Evolutionary conservation across 2,329 filamentous ascomycete genomes (phyloP).

Genomic region (Escovopsis weberi): DNA sequence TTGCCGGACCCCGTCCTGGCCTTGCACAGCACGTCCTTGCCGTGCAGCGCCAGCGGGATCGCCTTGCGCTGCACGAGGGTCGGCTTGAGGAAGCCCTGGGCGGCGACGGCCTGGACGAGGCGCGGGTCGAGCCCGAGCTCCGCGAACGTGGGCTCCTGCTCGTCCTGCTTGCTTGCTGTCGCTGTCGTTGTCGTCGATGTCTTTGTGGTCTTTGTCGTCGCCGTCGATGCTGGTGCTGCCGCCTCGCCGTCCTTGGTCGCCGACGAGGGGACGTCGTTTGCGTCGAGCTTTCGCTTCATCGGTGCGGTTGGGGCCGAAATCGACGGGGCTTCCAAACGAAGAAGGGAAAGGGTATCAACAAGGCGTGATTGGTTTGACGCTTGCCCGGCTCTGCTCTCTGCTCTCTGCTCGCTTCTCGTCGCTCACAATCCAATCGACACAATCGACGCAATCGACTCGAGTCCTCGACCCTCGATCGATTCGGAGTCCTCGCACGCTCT

Average conservation of each 20-base stretch:
- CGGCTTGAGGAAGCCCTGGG: constrained; percentile 70
- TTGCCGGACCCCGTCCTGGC: constrained; percentile 94
- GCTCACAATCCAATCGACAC: too few species aligned
- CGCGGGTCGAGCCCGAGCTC: constrained; percentile 70
- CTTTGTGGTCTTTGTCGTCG: constrained; percentile 5
- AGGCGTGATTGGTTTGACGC: too few species aligned
- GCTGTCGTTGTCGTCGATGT: constrained; percentile 5
- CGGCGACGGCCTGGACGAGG: constrained; percentile 70
- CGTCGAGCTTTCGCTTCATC: constrained; percentile 50
- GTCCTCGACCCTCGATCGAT: too few species aligned
- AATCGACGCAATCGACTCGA: too few species aligned
- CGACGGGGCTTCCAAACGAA: too few species aligned
- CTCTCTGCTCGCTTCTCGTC: too few species aligned
- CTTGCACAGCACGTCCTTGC: constrained; percentile 79
- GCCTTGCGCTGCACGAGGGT: constrained; percentile 80
- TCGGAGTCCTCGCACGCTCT: too few species aligned
- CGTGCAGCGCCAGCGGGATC: constrained; percentile 76
- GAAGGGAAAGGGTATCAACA: neutral
- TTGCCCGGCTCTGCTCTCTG: too few species aligned
- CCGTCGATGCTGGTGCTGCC: too few species aligned
- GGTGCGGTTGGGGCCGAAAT: neutral
- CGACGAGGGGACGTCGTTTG: constrained; percentile 34
- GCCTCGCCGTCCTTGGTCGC: constrained; percentile 11
- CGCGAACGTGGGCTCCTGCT: constrained; percentile 46
- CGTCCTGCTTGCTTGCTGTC: constrained; percentile 9